Evolutionary conservation across 192 early-diverging fungal species (phyloP).

Genomic region (Linnemannia exigua): DNA sequence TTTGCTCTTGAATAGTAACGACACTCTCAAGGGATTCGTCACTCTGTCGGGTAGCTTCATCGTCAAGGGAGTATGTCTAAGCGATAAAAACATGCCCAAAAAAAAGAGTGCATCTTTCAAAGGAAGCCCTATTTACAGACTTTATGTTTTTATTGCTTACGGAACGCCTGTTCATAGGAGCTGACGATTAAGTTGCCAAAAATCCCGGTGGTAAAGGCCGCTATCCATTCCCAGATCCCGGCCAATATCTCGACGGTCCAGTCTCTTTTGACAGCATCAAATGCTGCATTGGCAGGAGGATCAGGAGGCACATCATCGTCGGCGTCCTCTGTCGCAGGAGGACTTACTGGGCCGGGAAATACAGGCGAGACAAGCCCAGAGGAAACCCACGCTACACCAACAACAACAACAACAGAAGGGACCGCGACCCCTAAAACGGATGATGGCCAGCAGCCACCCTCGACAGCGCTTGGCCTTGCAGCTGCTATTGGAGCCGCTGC

Average conservation of each 20-base stretch:
- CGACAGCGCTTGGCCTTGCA: not conserved
- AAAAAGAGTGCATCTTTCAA: no score
- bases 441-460: not conserved
- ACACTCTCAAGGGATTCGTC: conserved; percentile 46
- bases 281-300: not conserved
- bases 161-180: conserved; percentile 9
- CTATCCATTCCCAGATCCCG: conserved; percentile 38
- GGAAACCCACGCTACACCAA: not conserved
- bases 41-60: conserved; percentile 46
- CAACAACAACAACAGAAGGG: not conserved
- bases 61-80: conserved; percentile 27
- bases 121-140: not conserved
- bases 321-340: not conserved
- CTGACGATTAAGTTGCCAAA: conserved; percentile 51
- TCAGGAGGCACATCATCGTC: not conserved
- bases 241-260: not conserved
- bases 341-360: not conserved
- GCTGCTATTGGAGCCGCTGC: not conserved
- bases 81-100: not conserved
- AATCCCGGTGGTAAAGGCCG: conserved; percentile 35
- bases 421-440: not conserved
- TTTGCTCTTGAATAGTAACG: conserved; percentile 24
- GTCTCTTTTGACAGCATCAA: not conserved
- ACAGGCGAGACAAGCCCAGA: not conserved
- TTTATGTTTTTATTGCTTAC: not conserved